Evolutionary conservation across 306 rosid genomes (phyloP).

Genomic region (Vigna mungo): DNA sequence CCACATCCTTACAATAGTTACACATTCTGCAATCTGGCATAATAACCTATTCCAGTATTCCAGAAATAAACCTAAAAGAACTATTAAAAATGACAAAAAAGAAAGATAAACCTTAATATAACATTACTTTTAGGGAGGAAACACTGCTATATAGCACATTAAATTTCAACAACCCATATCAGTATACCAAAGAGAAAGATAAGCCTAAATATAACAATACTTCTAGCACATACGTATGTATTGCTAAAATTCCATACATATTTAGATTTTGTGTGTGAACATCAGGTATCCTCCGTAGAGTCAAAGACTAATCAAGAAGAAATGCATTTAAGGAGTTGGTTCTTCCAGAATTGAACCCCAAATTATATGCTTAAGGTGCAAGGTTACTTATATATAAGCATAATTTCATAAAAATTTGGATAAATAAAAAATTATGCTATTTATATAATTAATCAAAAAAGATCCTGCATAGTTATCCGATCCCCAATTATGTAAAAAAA

Average conservation of each 20-base stretch:
- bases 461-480: not conserved
- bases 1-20: slow-evolving; percentile 20
- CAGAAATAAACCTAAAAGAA: slow-evolving; percentile 28
- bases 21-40: not conserved
- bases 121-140: slow-evolving; percentile 1
- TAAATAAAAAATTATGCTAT: not conserved
- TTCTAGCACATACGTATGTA: not conserved
- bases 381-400: not conserved
- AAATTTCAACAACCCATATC: not conserved
- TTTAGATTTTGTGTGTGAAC: not conserved
- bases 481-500: not conserved
- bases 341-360: not conserved
- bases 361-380: not conserved
- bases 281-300: not conserved
- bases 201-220: too few relatives aligned
- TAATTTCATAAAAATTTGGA: not conserved
- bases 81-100: slow-evolving; percentile 15
- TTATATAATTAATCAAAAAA: slow-evolving; percentile 12
- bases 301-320: too few relatives aligned
- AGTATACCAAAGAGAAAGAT: too few relatives aligned
- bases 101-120: slow-evolving; percentile 7
- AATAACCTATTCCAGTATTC: slow-evolving; percentile 8
- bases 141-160: not conserved
- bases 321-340: not conserved
- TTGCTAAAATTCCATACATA: not conserved